Conservation (phyloP, 805 yeast genomes). For the Candida glaebosa region DNA sequence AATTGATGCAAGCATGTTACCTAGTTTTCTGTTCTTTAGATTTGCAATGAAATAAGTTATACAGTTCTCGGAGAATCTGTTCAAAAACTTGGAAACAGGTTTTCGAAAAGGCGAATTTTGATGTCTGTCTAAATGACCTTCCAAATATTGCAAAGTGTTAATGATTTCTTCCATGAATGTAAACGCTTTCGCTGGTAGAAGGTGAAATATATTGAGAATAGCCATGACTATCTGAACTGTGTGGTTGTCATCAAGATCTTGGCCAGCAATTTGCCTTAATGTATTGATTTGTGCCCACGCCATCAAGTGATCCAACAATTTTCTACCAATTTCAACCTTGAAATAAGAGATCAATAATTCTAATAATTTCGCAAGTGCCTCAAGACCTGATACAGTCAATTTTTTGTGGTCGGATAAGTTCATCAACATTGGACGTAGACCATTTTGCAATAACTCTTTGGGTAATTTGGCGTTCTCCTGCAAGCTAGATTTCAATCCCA, state of each 20-base stretch:
- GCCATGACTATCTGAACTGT: conserved; percentile 87
- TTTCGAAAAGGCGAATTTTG: conserved; percentile 84
- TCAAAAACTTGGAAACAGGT: conserved; percentile 85
- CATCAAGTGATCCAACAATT: conserved; percentile 85
- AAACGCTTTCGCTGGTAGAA: conserved; percentile 88
- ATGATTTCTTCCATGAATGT: conserved; percentile 87
- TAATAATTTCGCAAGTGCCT: conserved; percentile 81
- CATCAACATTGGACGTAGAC: conserved; percentile 92
- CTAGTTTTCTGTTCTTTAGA: conserved; percentile 60
- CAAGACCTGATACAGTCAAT: conserved; percentile 82
- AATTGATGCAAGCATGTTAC: conserved; percentile 65
- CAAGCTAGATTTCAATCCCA: conserved; percentile 78
- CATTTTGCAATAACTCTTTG: conserved; percentile 90
- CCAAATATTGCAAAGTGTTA: conserved; percentile 70
- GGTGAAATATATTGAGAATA: conserved; percentile 84
- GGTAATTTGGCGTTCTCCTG: conserved; percentile 87
- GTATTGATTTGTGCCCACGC: conserved; percentile 92
- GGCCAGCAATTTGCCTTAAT: conserved; percentile 70
- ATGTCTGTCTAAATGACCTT: conserved; percentile 78
- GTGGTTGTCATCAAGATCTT: conserved; percentile 74
- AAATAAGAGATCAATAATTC: conserved; percentile 88
- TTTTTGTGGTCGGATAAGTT: conserved; percentile 91
- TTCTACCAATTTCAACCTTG: conserved; percentile 94
- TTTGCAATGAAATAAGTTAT: conserved; percentile 65
- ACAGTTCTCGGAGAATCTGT: conserved; percentile 76